Evolutionary conservation across 441 rosid genomes (phyloP).

Genomic region (Arabidopsis hybrid): DNA sequence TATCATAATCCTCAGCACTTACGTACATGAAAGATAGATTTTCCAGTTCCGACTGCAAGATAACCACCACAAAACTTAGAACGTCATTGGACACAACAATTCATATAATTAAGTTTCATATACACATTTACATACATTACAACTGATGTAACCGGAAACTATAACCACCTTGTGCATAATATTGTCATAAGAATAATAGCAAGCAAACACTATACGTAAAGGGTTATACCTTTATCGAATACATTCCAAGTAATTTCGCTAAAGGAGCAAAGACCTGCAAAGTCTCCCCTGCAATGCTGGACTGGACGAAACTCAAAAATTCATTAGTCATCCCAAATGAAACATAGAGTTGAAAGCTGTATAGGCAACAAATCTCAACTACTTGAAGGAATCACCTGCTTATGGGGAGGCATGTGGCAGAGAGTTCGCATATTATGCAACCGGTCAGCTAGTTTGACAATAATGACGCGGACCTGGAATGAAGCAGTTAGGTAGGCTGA

Average conservation of each 20-base stretch:
- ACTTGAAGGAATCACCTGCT: constrained; percentile 69
- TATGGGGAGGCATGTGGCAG: constrained; percentile 91
- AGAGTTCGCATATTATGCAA: constrained; percentile 99
- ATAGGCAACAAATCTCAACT: constrained; percentile 29
- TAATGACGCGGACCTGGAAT: constrained; percentile 95
- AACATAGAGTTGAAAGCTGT: constrained; percentile 36
- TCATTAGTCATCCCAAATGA: constrained; percentile 39
- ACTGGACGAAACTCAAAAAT: constrained; percentile 57
- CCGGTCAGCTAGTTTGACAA: constrained; percentile 98
- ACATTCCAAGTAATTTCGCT: constrained; percentile 97
- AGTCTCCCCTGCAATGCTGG: constrained; percentile 94
- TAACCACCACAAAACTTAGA: constrained; percentile 38
- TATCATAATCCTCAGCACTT: constrained; percentile 85
- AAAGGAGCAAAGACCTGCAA: constrained; percentile 97
- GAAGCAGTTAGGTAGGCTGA: constrained; percentile 36
- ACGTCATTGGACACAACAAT: constrained; percentile 16
- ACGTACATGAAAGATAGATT: constrained; percentile 95
- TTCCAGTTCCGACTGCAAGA: constrained; percentile 94
- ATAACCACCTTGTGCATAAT: constrained; percentile 16
- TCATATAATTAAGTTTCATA: constrained; percentile 27
- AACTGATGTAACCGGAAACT: constrained; percentile 1
- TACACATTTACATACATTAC: constrained; percentile 23
- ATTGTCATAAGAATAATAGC: constrained; percentile 6
- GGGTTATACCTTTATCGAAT: constrained; percentile 83
- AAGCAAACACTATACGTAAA: constrained; percentile 9